These are phyloP conservation scores for Stagonosporopsis tanaceti DNA, from an alignment of 2,329 filamentous ascomycete species.

Conservation along the genomic window DNA sequence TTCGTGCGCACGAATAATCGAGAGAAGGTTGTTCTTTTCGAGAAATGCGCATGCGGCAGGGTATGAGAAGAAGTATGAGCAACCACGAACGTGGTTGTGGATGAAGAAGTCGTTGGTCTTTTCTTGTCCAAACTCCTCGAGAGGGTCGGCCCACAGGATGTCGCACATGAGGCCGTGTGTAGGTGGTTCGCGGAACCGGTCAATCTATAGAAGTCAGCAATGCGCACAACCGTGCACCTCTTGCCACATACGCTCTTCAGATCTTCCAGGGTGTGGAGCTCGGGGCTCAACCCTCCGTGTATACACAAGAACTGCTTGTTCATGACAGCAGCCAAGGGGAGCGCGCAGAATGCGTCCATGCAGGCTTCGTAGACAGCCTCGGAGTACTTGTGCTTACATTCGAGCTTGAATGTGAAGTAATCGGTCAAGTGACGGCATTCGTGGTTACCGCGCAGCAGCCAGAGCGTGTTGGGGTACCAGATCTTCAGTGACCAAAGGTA, in stretches of 20 bases:
- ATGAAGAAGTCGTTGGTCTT: conserved; percentile 98
- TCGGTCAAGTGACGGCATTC: conserved; percentile 98
- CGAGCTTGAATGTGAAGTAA: conserved; percentile 99
- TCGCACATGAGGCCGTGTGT: conserved; percentile 99
- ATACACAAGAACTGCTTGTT: conserved; percentile 99
- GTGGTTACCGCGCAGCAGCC: conserved; percentile 96
- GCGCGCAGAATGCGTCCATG: conserved; percentile 95
- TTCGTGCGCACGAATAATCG: conserved; percentile 96
- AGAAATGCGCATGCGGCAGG: conserved; percentile 95
- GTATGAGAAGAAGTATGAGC: conserved; percentile 99
- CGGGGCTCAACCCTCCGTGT: conserved; percentile 93
- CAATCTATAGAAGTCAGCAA: conserved; percentile 69
- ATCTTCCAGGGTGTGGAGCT: conserved; percentile 94
- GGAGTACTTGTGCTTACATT: conserved; percentile 99
- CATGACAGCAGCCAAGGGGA: conserved; percentile 96
- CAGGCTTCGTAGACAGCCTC: conserved; percentile 96
- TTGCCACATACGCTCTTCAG: conserved; percentile 74
- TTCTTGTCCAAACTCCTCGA: conserved; percentile 98
- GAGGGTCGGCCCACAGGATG: conserved; percentile 96
- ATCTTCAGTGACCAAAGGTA: conserved; percentile 99
- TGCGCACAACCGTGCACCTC: background rate
- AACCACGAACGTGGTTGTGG: conserved; percentile 97
- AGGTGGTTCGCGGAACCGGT: conserved; percentile 95
- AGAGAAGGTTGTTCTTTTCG: conserved; percentile 98
- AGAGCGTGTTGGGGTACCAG: conserved; percentile 96